Percentiles rank a stretch among this genome's conserved stretches.
Conservation (phyloP, 2,329 filamentous ascomycete species). For the Monosporascus ibericus region DNA sequence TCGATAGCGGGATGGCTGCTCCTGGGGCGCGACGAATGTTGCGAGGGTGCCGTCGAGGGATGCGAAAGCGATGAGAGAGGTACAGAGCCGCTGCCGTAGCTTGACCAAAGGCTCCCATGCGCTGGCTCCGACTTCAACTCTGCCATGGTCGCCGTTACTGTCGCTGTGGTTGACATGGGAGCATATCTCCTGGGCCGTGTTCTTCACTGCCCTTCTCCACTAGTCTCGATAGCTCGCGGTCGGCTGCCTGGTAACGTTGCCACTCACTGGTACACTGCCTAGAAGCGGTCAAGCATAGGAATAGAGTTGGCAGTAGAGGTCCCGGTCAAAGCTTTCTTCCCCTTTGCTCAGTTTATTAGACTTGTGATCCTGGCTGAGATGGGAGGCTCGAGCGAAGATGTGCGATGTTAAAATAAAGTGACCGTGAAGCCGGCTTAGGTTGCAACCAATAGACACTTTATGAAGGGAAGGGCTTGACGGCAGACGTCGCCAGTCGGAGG, state of each 20-base stretch:
- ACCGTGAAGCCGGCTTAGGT: constrained; percentile 14
- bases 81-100: constrained; percentile 46
- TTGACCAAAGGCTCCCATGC: constrained; percentile 53
- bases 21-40: constrained; percentile 42
- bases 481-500: constrained; percentile 27
- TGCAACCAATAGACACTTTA: constrained; percentile 29
- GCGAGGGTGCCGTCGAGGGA: constrained; percentile 38
- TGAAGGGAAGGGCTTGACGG: constrained; percentile 24
- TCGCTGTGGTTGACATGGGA: constrained; percentile 56
- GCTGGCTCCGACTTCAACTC: constrained; percentile 55
- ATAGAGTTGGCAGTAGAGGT: neutral
- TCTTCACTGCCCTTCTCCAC: neutral
- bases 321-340: neutral
- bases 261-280: neutral
- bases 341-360: neutral
- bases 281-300: neutral
- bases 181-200: constrained; percentile 34
- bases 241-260: neutral
- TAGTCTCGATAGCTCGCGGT: neutral
- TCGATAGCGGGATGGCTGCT: constrained; percentile 45
- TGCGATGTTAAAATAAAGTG: neutral
- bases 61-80: constrained; percentile 45
- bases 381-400: too few relatives aligned
- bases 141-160: constrained; percentile 57
- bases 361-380: too few relatives aligned